Evolutionary conservation across 345 rosid species (phyloP).

Genomic region (Moricandia moricandioides): DNA sequence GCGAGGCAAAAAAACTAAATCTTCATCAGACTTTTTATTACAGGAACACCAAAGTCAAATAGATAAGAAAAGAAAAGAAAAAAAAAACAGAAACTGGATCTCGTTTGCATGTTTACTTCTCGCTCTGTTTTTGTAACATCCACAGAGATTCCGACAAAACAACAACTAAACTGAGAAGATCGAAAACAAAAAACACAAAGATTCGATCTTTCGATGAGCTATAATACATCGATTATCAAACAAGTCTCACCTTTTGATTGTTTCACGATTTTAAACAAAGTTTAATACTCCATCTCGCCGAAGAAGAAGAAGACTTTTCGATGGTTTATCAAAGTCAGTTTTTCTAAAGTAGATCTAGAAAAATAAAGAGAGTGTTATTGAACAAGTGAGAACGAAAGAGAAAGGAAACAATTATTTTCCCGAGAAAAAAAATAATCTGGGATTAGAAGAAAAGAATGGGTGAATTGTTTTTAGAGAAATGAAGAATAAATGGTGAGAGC

Average conservation of each 20-base stretch:
- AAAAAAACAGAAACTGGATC: too few species aligned
- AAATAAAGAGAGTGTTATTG: constrained; percentile 12
- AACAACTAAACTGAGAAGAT: constrained; percentile 16
- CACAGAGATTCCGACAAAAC: too few species aligned
- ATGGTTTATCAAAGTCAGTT: neutral
- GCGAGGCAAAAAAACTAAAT: constrained; percentile 4
- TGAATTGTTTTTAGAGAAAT: constrained; percentile 32
- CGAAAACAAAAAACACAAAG: neutral
- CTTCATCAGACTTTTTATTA: constrained; percentile 6
- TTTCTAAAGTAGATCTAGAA: constrained; percentile 56
- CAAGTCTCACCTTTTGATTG: constrained; percentile 54
- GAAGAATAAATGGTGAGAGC: constrained; percentile 35
- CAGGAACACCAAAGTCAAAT: constrained; percentile 25
- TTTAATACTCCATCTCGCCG: too few species aligned
- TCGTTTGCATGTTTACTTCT: constrained; percentile 36
- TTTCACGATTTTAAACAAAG: too few species aligned
- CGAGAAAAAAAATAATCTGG: constrained; percentile 32
- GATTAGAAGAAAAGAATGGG: constrained; percentile 16
- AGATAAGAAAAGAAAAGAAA: constrained; percentile 1
- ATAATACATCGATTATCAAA: constrained; percentile 16
- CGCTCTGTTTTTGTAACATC: too few species aligned
- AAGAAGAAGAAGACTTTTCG: too few species aligned
- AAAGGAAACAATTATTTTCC: neutral
- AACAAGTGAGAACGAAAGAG: constrained; percentile 21
- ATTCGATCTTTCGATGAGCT: neutral